A percentile compares a stretch with the other conserved stretches of the same genome.
phyloP scores from a whole-genome alignment of 1,139 yeast species.

The Suzukiozyma palmioleophila region DNA sequence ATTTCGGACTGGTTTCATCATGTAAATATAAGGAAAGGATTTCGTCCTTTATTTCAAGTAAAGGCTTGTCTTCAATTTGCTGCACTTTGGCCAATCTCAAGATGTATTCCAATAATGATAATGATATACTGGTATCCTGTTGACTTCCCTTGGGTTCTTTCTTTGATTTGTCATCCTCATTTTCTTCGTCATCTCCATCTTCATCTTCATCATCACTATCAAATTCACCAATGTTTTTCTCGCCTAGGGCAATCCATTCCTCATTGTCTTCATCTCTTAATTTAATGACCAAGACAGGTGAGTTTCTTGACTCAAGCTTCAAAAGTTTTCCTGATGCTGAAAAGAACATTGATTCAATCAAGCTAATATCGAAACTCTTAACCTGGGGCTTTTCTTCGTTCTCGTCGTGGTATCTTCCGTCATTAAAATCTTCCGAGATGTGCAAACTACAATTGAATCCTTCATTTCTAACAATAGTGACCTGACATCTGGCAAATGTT shows the following conservation, averaged over 20 bases:
- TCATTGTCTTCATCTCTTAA: constrained; percentile 22
- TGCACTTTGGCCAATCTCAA: constrained; percentile 61
- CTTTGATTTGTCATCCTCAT: constrained; percentile 13
- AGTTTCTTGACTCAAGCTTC: constrained; percentile 56
- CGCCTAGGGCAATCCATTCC: constrained; percentile 56
- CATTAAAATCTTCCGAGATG: constrained; percentile 61
- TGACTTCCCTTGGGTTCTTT: constrained; percentile 9
- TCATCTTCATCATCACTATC: constrained; percentile 23
- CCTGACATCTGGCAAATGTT: constrained; percentile 56
- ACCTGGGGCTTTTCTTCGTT: constrained; percentile 36
- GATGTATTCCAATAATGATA: constrained; percentile 64
- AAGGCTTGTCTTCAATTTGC: constrained; percentile 52
- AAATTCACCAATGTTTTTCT: constrained; percentile 26
- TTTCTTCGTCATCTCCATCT: constrained; percentile 21
- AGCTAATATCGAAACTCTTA: constrained; percentile 33
- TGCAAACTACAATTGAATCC: constrained; percentile 35
- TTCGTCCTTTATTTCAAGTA: constrained; percentile 62
- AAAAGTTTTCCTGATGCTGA: constrained; percentile 69
- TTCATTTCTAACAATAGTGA: constrained; percentile 27
- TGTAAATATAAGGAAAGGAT: constrained; percentile 57
- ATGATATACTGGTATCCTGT: constrained; percentile 20
- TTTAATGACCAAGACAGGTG: constrained; percentile 68
- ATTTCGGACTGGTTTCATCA: constrained; percentile 50
- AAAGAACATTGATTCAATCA: constrained; percentile 57
- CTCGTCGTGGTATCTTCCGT: constrained; percentile 69